A percentile compares a stretch with the other conserved stretches of the same genome.
Evolutionary conservation across 2,329 filamentous ascomycete species (phyloP).

Genomic region (Calonectria hongkongensis): DNA sequence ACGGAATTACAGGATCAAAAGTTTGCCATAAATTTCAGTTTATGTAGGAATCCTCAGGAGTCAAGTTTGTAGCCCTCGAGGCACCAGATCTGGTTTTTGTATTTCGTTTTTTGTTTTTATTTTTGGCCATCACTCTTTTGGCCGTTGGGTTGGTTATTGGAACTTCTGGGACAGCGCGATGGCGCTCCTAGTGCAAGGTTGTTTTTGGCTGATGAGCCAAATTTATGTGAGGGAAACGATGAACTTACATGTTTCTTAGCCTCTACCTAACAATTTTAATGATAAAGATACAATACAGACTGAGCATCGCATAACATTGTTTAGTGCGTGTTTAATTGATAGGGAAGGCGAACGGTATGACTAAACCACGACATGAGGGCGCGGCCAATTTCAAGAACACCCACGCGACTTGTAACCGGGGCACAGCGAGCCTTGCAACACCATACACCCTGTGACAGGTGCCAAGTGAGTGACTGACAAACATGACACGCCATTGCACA

Average conservation of each 20-base stretch:
- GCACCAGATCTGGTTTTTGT: neutral
- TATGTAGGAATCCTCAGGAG: neutral
- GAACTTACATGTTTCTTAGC: neutral
- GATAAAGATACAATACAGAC: neutral
- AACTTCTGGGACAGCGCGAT: neutral
- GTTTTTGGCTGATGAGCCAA: neutral
- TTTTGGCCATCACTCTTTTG: constrained; percentile 10
- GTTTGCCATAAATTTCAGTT: neutral
- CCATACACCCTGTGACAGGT: neutral
- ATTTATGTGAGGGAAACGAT: neutral
- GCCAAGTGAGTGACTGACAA: too few relatives aligned
- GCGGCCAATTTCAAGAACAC: neutral
- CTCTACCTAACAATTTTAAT: neutral
- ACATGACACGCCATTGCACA: too few relatives aligned
- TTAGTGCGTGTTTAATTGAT: neutral
- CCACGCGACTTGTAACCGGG: neutral
- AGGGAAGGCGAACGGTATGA: neutral
- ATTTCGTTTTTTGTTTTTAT: neutral
- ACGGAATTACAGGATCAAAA: constrained; percentile 38
- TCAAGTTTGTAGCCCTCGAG: neutral
- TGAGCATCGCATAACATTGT: neutral
- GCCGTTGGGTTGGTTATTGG: neutral
- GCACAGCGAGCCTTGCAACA: neutral
- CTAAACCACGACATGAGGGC: too few relatives aligned
- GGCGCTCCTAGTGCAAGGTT: neutral